Evolutionary conservation across 2,329 filamentous ascomycete species (phyloP).

Genomic region (Colletotrichum truncatum): DNA sequence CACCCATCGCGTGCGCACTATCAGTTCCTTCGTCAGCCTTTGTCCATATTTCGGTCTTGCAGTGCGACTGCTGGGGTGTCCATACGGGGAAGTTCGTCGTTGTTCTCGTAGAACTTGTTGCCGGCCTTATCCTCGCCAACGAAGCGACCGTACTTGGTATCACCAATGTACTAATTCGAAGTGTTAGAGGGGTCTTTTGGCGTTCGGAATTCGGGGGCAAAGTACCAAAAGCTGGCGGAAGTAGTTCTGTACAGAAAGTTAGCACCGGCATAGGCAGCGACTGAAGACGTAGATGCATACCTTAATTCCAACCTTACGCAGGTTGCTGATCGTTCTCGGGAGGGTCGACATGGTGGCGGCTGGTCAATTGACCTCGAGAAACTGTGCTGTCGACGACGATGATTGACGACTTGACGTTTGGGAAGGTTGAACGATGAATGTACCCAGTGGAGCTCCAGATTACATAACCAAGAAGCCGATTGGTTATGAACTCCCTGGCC

Average conservation of each 20-base stretch:
- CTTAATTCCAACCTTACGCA: slow-evolving; percentile 90
- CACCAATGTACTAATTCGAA: slow-evolving; percentile 69
- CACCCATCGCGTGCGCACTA: slow-evolving; percentile 96
- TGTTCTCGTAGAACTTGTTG: slow-evolving; percentile 98
- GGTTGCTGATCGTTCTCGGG: slow-evolving; percentile 83
- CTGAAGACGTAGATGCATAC: slow-evolving; percentile 53
- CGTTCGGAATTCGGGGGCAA: slow-evolving; percentile 36
- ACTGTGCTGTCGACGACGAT: slow-evolving; percentile 21
- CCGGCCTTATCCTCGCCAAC: slow-evolving; percentile 89
- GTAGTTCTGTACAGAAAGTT: slow-evolving; percentile 72
- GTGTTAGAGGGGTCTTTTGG: slow-evolving; percentile 29
- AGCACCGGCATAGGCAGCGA: slow-evolving; percentile 13
- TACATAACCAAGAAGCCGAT: slow-evolving; percentile 25
- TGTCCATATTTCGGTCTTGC: slow-evolving; percentile 15
- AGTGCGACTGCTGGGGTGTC: slow-evolving; percentile 17
- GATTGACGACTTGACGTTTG: slow-evolving; percentile 28
- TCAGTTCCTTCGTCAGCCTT: slow-evolving; percentile 3
- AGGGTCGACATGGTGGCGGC: slow-evolving; percentile 85
- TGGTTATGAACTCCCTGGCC: slow-evolving; percentile 11
- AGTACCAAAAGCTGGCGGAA: slow-evolving; percentile 92
- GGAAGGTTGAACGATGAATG: slow-evolving; percentile 24
- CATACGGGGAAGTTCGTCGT: slow-evolving; percentile 90
- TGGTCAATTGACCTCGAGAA: slow-evolving; percentile 41
- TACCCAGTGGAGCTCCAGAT: slow-evolving; percentile 14
- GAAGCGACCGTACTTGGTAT: slow-evolving; percentile 92